Base-by-base conservation (phyloP, 1,284 basidiomycete species). In the Tetrapyrgos nigripes region DNA sequence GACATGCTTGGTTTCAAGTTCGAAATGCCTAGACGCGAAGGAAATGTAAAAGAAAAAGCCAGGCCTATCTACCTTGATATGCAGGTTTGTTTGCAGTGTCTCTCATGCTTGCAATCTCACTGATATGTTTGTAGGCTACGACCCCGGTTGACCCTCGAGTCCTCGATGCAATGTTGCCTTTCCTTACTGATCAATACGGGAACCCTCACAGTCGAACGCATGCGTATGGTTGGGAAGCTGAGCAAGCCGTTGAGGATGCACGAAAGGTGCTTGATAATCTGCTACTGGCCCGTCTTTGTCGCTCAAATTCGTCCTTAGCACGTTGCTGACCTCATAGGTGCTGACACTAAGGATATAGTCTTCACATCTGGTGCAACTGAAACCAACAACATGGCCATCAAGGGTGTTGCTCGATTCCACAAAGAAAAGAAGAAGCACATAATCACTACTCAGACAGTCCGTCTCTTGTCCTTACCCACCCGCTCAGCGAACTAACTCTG, bases 331-430 rank as follows among this genome's bases (percentile, higher is more conserved):
- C 82, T 99, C 53, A 93, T 99, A 72, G 94, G 95, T 44, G 97
- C 97, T 9, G 94, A 97, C 62, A 73, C 91, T 27, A 99, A 99
- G 78, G 97, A 99, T 75, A 90, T 99, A 58, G 85, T 99, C 48
- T 98, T 99, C 79, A 99, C 97, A 11, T 97, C 95, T 28, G 97
- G 97, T 46, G 97, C 97, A 10, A 99, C 97, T 4, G 97, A 99
- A 79, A 91, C 91, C 47, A 99, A 99, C 75, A 99, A 99, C 72
- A 96, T 98, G 94, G 82, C 92, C 46, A 92, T 99, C 76, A 99
- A 99, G 77, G 97, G 97, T 55, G 91, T 98, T 52, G 97, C 96
- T 31, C 91, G 91, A 31, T 99, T 99, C 74, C 87, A 96, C 75
- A 93, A 92, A 72, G 90, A 93, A 59, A 94, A 93, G 76, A 94